Percentiles rank a stretch among this genome's conserved stretches.
Evolutionary conservation across 257 asterid species (phyloP).

Genomic region (Gentiana dahurica): DNA sequence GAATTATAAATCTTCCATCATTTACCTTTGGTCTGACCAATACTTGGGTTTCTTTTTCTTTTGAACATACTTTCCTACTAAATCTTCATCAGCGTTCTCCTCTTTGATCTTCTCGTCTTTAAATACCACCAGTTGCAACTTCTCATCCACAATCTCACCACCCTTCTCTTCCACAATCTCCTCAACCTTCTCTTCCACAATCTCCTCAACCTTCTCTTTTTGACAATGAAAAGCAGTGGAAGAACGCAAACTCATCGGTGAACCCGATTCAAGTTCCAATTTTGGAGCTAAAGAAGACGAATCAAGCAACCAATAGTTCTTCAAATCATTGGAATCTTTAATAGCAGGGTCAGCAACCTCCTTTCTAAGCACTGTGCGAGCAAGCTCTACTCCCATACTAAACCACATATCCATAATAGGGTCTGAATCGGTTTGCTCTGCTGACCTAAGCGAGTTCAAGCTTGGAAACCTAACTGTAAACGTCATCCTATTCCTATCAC

Average conservation of each 20-base stretch:
- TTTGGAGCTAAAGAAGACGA: conserved; percentile 7
- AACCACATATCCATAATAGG: conserved; percentile 17
- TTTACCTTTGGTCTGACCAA: conserved; percentile 21
- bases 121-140: neutral
- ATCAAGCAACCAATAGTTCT: conserved; percentile 16
- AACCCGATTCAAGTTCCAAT: conserved; percentile 14
- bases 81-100: neutral
- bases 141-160: conserved; percentile 10
- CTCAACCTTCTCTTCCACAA: conserved; percentile 9
- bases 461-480: conserved; percentile 16
- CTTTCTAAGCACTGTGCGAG: conserved; percentile 11
- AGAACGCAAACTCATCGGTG: conserved; percentile 2
- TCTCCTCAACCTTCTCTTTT: conserved; percentile 3
- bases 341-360: conserved; percentile 9
- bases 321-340: conserved; percentile 8
- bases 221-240: neutral
- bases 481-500: conserved; percentile 15
- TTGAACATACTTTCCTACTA: too few relatives aligned
- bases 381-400: conserved; percentile 16
- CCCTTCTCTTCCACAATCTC: conserved; percentile 9
- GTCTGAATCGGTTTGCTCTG: neutral
- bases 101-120: too few relatives aligned
- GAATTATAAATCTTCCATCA: too few relatives aligned
- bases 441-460: conserved; percentile 6
- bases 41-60: conserved; percentile 17